These are phyloP conservation scores for Closterium sp. DNA, from an alignment of 139 green algal genomes.

Conservation along the genomic window DNA sequence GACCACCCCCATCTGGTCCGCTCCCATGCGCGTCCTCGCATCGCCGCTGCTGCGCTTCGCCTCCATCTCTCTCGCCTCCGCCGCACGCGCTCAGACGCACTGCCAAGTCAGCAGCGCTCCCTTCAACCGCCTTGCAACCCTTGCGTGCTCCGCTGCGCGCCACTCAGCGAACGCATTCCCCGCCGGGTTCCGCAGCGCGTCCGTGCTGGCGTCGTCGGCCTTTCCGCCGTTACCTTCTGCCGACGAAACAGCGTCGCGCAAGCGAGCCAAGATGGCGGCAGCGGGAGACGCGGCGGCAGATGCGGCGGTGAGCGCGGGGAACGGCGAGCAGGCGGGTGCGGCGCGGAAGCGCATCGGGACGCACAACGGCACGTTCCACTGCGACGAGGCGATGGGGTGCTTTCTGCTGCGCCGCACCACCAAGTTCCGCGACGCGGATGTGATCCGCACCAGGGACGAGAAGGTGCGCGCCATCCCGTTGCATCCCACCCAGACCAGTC, in stretches of 20 bases:
- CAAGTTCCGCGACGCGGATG: constrained; percentile 46
- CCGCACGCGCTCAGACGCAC: neutral
- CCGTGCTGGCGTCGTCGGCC: neutral
- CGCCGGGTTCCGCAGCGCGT: neutral
- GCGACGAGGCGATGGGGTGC: constrained; percentile 94
- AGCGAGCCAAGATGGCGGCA: neutral
- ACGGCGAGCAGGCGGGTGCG: too few species aligned
- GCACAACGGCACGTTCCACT: constrained; percentile 94
- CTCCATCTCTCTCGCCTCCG: neutral
- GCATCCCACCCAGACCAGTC: too few species aligned
- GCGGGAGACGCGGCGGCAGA: neutral
- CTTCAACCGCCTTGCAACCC: neutral
- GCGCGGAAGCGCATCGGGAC: constrained; percentile 32
- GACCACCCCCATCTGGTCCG: too few species aligned
- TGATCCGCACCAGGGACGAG: constrained; percentile 75
- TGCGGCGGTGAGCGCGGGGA: neutral
- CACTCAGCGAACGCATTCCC: neutral
- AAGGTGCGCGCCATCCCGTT: constrained; percentile 31
- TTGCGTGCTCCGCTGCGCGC: neutral
- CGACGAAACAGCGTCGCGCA: neutral
- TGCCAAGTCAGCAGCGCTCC: neutral
- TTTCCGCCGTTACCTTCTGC: too few species aligned
- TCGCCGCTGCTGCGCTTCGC: neutral
- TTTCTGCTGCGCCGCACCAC: constrained; percentile 68
- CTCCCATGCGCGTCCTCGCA: neutral